Conservation (phyloP, 306 rosid genomes). For the Luffa aegyptiaca region DNA sequence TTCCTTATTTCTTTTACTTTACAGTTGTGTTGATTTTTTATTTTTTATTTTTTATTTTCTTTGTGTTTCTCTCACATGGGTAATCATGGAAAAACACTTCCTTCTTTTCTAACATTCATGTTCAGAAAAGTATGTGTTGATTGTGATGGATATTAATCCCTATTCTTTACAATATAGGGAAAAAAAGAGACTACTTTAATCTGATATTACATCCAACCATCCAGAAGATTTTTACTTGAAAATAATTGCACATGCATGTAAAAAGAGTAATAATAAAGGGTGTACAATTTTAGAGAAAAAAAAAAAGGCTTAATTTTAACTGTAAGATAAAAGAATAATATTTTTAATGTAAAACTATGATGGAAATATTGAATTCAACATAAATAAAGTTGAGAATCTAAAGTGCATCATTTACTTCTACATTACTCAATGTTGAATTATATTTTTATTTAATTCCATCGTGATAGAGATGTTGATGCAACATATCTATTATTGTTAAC, state of each 20-base stretch:
- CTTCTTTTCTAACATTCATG: not conserved
- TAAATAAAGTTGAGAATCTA: no score
- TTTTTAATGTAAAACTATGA: no score
- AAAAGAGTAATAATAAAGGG: not conserved
- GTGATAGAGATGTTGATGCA: no score
- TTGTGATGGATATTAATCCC: not conserved
- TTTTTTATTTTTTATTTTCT: no score
- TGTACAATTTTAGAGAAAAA: not conserved
- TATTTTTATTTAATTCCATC: no score
- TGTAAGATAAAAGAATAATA: not conserved
- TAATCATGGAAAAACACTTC: constrained; percentile 7
- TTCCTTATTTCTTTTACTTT: not conserved
- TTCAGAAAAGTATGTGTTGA: not conserved
- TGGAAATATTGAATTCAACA: no score
- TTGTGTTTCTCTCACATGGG: not conserved
- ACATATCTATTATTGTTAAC: no score
- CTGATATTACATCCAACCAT: not conserved
- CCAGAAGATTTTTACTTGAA: not conserved
- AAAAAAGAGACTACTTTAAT: not conserved
- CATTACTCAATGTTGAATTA: not conserved
- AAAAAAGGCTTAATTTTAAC: not conserved
- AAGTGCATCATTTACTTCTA: no score
- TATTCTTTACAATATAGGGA: not conserved
- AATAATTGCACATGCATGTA: not conserved
- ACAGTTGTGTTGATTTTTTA: constrained; percentile 4